Base-by-base conservation (phyloP, 176 grass and related monocot genomes). In the Musa itinerans region DNA sequence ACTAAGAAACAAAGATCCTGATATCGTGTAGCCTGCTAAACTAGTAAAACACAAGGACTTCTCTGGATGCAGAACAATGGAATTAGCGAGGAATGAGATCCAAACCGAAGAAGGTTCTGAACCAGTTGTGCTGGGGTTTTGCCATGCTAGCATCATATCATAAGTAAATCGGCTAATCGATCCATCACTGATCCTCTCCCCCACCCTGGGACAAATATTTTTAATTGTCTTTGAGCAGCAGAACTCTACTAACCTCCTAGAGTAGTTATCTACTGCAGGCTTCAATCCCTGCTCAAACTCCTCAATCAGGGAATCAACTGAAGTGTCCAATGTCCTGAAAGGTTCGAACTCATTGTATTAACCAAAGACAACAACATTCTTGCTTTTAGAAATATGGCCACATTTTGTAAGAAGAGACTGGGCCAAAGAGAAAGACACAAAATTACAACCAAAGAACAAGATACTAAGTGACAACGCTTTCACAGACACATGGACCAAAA, bases 101-200 rank as follows among this genome's bases (percentile, higher is more conserved):
- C 83, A 24, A 49, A 97, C 93, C 81, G 79, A 85, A 72, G 78
- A 72, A 68, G 61, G 27, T 11, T 87, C 82, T 51, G 84, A 84
- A 73, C 82, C 83, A 9, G 71, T 64, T 57, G 81, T 19, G 63
- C 79, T 77, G 49, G 90, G 90, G 2, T 56, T 83, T 76, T 97
- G 90, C 93, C 89, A 97, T 74, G 93, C 90, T 27, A 93, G 86
- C 90, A 97, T 97, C 90, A 93, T 93, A 78, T 97, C 93, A 59
- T 90, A 97, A 61, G 93, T 90, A 74, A 92, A 80, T 43, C 88
- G 83, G 63, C 90, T 85, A 21, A 93, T 76, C 8, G 79, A 89
- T 25, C 87, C 87, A 11, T 93, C 84, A 7, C n/a, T 80, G 20
- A 97, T 92, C 26, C 81, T 89, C 63, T 85, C 81, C 22, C 81